Base-by-base conservation (phyloP, 345 rosid genomes). In the Lagerstroemia speciosa region DNA sequence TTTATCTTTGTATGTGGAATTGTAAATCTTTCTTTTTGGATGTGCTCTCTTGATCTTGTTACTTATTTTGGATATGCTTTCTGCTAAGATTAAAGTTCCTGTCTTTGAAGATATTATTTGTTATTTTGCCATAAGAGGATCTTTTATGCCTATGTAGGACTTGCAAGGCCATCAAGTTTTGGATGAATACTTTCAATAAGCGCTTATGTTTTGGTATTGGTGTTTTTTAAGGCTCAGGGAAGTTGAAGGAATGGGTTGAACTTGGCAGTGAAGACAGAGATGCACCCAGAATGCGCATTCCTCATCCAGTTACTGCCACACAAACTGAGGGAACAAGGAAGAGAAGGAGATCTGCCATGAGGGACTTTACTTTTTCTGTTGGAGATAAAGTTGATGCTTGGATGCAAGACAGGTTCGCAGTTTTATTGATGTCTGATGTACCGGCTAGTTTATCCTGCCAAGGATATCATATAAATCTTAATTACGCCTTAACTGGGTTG, bases 371-470 rank as follows among this genome's bases (percentile, higher is more conserved):
- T 57, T 95, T 98, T 96, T 88, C 89, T 62, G 81, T 88, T 80
- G 99, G 98, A 66, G 99, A 95, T 76, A 85, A 82, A 78, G 96
- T 90, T 53, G 98, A 95, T 74, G 91, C 89, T 57, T 88, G 92
- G 90, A 84, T 89, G 65, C 84, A 75, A 73, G 89, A 92, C 67
- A 83, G 99, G 99, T 94, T 81, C 72, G 63, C 17, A 10, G 69
- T 34, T 66, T 55, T n/a, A 16, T 43, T 45, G 4, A 32, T 31
- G n/a, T 50, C 33, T 40, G 65, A 46, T 26, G 36, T 14, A 14
- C 34, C 19, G 26, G 20, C 46, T 3, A 41, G 14, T 16, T 41
- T 41, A 41, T 41, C 9, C 9, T 8, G 3, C 8, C 46, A 41
- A 41, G 16, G 9, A 41, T 41, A 9, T 41, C 8, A 36, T 41